Evolutionary conservation across 306 rosid genomes (phyloP).

Genomic region (Acmispon strigosus): DNA sequence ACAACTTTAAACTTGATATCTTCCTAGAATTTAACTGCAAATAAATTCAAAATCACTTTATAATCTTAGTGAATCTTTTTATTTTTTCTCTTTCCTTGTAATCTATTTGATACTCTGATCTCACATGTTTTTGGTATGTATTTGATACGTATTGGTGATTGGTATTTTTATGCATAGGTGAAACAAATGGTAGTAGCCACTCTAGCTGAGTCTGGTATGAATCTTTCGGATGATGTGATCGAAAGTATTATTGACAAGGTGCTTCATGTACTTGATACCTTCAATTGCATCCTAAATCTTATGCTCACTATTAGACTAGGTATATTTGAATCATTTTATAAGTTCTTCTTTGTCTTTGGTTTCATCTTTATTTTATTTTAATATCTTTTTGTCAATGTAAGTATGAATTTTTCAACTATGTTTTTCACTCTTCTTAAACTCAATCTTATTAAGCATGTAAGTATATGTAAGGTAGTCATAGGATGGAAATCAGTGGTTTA

Average conservation of each 20-base stretch:
- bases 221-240: conserved; percentile 77
- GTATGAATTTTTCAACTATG: background rate
- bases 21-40: background rate
- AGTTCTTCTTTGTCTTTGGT: background rate
- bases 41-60: background rate
- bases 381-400: background rate
- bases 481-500: conserved; percentile 1
- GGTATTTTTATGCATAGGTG: conserved; percentile 40
- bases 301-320: background rate
- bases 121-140: background rate
- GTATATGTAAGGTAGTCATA: background rate
- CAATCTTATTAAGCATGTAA: background rate
- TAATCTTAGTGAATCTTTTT: background rate
- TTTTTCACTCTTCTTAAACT: conserved; percentile 1
- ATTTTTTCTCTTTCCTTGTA: background rate
- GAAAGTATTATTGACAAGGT: conserved; percentile 90
- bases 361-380: background rate
- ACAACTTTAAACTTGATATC: background rate
- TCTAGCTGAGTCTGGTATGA: conserved; percentile 94
- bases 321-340: conserved; percentile 1
- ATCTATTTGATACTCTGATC: background rate
- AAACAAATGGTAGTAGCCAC: conserved; percentile 97
- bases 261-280: conserved; percentile 22
- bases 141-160: background rate
- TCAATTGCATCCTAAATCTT: conserved; percentile 11